Evolutionary conservation across 805 yeast species (phyloP).

Genomic region (Crinitomyces ghanaensis): DNA sequence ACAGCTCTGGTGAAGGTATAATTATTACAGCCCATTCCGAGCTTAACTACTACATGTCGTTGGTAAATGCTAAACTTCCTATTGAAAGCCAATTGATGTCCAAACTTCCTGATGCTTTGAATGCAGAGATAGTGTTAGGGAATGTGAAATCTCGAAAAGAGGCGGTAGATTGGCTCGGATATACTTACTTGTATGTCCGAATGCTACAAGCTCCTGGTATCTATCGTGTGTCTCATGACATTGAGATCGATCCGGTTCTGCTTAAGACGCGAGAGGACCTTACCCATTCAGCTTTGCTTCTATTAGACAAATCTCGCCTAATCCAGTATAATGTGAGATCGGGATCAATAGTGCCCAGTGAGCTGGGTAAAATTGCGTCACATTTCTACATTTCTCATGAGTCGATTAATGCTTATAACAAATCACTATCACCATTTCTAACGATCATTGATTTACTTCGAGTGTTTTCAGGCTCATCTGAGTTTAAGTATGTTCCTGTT

Average conservation of each 20-base stretch:
- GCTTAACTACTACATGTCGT: conserved; percentile 76
- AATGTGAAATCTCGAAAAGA: conserved; percentile 47
- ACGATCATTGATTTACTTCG: conserved; percentile 64
- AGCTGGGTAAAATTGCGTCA: conserved; percentile 74
- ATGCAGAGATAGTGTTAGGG: conserved; percentile 81
- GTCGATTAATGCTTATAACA: conserved; percentile 59
- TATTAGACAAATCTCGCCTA: conserved; percentile 46
- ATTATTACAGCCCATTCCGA: conserved; percentile 82
- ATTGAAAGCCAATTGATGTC: conserved; percentile 80
- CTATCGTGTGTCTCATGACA: conserved; percentile 65
- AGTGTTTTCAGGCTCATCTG: conserved; percentile 71
- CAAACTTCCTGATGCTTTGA: conserved; percentile 58
- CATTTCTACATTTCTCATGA: conserved; percentile 69
- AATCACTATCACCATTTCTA: conserved; percentile 50
- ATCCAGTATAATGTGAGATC: conserved; percentile 42
- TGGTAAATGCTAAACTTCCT: conserved; percentile 84
- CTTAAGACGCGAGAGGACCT: conserved; percentile 50
- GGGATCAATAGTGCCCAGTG: conserved; percentile 46
- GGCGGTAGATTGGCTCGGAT: conserved; percentile 71
- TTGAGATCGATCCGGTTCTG: conserved; percentile 37
- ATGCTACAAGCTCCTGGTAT: conserved; percentile 62
- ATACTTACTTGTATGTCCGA: conserved; percentile 67
- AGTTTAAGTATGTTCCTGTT: conserved; percentile 72
- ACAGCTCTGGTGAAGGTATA: conserved; percentile 85
- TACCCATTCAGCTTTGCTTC: conserved; percentile 61